Conservation (phyloP, 352 stramenopile genomes). For the Thalassiosira hispida region DNA sequence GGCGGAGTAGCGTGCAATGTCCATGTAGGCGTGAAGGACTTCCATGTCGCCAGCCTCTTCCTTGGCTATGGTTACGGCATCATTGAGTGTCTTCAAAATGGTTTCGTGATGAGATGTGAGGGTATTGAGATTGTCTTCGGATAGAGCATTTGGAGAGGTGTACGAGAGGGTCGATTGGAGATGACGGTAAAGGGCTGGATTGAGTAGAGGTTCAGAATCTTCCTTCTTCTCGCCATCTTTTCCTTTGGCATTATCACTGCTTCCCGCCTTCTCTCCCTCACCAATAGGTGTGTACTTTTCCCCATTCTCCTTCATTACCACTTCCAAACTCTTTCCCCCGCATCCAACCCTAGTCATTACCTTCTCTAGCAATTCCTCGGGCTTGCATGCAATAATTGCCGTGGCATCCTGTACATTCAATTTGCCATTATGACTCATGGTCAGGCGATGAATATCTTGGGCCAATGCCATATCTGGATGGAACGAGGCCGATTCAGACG, state of each 20-base stretch:
- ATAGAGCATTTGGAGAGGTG: constrained; percentile 8
- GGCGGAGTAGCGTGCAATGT: constrained; percentile 93
- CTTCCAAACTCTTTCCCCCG: constrained; percentile 49
- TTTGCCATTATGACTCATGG: constrained; percentile 41
- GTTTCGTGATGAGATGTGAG: constrained; percentile 39
- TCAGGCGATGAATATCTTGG: constrained; percentile 74
- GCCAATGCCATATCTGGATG: constrained; percentile 75
- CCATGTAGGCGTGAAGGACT: constrained; percentile 93
- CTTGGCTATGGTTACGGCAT: constrained; percentile 90
- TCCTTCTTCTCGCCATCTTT: not conserved
- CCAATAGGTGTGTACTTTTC: constrained; percentile 25
- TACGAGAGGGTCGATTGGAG: constrained; percentile 38
- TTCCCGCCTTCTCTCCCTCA: not conserved
- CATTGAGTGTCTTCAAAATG: constrained; percentile 86
- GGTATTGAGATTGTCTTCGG: constrained; percentile 27
- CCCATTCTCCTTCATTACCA: constrained; percentile 55
- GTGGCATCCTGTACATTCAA: constrained; percentile 26
- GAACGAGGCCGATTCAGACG: constrained; percentile 57
- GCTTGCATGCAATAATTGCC: constrained; percentile 24
- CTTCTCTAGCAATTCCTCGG: constrained; percentile 41
- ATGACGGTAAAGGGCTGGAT: constrained; percentile 70
- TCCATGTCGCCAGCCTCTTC: constrained; percentile 98
- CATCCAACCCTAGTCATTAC: constrained; percentile 56
- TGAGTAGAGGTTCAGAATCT: constrained; percentile 44
- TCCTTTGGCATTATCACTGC: not conserved